phyloP scores from a whole-genome alignment of 495 filamentous ascomycete genomes.

The Penicillium nucicola region DNA sequence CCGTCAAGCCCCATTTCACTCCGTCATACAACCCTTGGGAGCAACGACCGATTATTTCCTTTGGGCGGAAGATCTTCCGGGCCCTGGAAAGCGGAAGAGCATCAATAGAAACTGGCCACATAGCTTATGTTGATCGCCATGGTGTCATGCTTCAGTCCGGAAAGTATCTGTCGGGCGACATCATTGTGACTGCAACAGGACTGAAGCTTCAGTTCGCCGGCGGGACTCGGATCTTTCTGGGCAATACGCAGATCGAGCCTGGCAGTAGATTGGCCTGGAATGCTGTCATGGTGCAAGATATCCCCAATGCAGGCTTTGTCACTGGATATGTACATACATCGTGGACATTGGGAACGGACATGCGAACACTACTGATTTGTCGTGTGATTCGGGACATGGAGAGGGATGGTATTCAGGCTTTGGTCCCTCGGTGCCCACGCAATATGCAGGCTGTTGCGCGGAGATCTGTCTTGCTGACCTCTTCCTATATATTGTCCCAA shows the following conservation, averaged over 20 bases:
- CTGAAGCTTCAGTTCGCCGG: conserved; percentile 48
- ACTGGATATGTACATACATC: conserved; percentile 45
- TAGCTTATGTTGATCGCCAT: too few relatives aligned
- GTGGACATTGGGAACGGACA: conserved; percentile 35
- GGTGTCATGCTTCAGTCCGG: too few relatives aligned
- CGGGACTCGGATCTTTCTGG: conserved; percentile 28
- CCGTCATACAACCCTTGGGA: conserved; percentile 65
- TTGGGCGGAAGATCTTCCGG: too few relatives aligned
- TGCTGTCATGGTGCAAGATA: conserved; percentile 45
- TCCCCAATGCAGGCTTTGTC: conserved; percentile 46
- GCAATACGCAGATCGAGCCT: conserved; percentile 17
- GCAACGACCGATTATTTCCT: too few relatives aligned
- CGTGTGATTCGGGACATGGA: conserved; percentile 14
- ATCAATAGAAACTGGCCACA: too few relatives aligned
- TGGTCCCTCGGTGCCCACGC: too few relatives aligned
- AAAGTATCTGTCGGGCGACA: too few relatives aligned
- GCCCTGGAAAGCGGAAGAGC: too few relatives aligned
- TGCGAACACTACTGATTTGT: conserved; percentile 27
- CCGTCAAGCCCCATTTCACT: conserved; percentile 61
- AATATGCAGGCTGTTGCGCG: too few relatives aligned
- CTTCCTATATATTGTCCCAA: neutral
- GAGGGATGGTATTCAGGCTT: too few relatives aligned
- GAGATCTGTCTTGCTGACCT: too few relatives aligned
- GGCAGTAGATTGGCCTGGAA: conserved; percentile 42
- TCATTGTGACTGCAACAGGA: conserved; percentile 68